Base-by-base conservation (phyloP, 345 rosid species). In the Odontarrhena argentea region DNA sequence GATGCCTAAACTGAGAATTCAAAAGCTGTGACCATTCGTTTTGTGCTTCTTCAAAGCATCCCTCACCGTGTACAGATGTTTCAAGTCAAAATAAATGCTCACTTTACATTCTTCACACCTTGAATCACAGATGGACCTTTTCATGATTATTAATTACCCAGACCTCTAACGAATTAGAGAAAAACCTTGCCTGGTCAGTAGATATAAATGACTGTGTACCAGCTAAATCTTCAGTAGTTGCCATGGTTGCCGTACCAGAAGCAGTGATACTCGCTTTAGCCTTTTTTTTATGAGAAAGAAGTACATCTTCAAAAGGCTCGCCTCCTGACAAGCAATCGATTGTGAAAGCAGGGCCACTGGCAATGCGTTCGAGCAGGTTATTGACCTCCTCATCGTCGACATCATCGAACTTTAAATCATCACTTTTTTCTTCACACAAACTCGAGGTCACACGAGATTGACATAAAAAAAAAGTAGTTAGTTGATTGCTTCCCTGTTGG, bases 201-300 rank as follows among this genome's bases (percentile, higher is more conserved):
- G 44, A 40, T 40, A 40, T 40, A 40, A 40, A 40, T 40, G 44
- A 40, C n/a, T 40, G 44, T 40, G 44, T 40, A 40, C 44, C 44
- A 40, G 44, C 12, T 40, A 40, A 8, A 8, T 40, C 44, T 40
- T 40, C 12, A 0, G 9, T 40, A 8, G 9, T 3, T 8, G 9
- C 44, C 1, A 2, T 40, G 9, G 44, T 40, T 40, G 3, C 44
- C 44, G 44, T 40, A 40, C 44, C 44, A 40, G 44, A 40, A 7
- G 32, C n/a, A 8, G n/a, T 40, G 44, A 12, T 12, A 40, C 44
- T 40, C 44, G 10, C 3, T 40, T 40, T 40, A 40, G 44, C 44
- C 1, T 40, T 12, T 40, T 12, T 40, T 3, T 2, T 8, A 7
- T 12, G 22, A 40, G 44, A 40, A 40, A 3, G 44, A 40, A 12